A percentile compares a stretch with the other conserved stretches of the same genome.
These are phyloP conservation scores for Xylariaceae sp. DNA, from an alignment of 2,329 filamentous ascomycete species.

Conservation along the genomic window DNA sequence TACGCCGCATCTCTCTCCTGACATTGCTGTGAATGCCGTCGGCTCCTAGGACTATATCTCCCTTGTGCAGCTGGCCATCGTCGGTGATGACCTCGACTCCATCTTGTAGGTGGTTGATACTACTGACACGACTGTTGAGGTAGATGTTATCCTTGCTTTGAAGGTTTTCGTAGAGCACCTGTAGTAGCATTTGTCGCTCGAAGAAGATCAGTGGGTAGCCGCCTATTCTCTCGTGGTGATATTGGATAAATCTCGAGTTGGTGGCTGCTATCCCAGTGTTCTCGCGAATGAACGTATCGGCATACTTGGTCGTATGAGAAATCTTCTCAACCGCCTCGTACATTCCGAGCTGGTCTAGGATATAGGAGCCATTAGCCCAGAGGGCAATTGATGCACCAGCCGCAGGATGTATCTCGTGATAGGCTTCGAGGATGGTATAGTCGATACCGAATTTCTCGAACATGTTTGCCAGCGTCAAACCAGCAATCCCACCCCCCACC, in stretches of 20 bases:
- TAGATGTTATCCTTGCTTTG: not conserved
- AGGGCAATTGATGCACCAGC: slow-evolving; percentile 46
- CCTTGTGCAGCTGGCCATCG: not conserved
- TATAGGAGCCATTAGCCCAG: slow-evolving; percentile 37
- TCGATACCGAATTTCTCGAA: slow-evolving; percentile 43
- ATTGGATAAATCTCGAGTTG: not conserved
- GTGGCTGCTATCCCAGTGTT: slow-evolving; percentile 2
- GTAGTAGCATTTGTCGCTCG: not conserved
- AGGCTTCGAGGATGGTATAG: slow-evolving; percentile 44
- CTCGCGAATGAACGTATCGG: not conserved
- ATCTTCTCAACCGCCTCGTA: slow-evolving; percentile 24
- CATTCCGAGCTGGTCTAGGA: slow-evolving; percentile 47
- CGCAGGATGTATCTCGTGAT: slow-evolving; percentile 38
- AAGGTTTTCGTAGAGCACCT: not conserved
- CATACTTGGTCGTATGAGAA: not conserved
- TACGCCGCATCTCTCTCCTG: not conserved
- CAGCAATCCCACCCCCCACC: slow-evolving; percentile 43
- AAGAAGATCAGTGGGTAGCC: slow-evolving; percentile 1
- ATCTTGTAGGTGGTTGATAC: not conserved
- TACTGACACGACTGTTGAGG: not conserved
- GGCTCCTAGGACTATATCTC: not conserved
- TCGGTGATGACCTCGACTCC: not conserved
- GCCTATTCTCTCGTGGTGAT: not conserved
- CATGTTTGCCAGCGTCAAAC: slow-evolving; percentile 41
- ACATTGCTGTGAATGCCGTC: not conserved